Base-by-base conservation (phyloP, 2,329 filamentous ascomycete genomes). In the Macrophomina phaseolina region DNA sequence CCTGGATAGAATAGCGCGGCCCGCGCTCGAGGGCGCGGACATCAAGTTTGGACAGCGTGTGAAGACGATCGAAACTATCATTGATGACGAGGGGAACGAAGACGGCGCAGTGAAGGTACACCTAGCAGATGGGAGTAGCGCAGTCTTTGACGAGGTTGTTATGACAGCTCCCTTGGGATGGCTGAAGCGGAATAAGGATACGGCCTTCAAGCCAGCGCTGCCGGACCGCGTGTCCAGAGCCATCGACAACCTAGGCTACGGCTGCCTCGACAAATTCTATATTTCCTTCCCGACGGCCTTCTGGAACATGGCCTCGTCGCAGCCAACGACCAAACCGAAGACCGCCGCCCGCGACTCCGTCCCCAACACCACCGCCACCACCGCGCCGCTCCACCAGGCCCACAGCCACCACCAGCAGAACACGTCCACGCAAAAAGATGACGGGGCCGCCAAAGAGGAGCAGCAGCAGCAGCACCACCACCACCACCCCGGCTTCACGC, bases 221-320 rank as follows among this genome's bases (percentile, higher is more conserved):
- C 86, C 89, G 8, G 23, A 61, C 9, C 23, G 85, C 16, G 74
- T 92, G n/a, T 78, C 81, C 16, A 79, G 85, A 63, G 89, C 89
- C 4, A 90, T 93, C 67, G 75, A 80, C n/a, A 83, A 83, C 46
- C 87, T 92, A 52, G 84, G 89, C 51, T 92, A 91, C 68, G 90
- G 90, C 1, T 88, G 86, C 64, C 82, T 93, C 1, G 90, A 93
- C 75, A 92, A 92, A 79, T 75, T 80, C 48, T 82, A 82, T 71
- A 78, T 82, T 68, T 90, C 85, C 45, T 97, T 97, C 71, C 88
- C 90, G 0, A 82, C 79, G 11, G 88, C 92, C 0, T 97, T 94
- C 76, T 97, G 93, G 93, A 81, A 87, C 46, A 58, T 67, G 16
- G 3, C 28, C 23, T 32, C 49, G 28, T 16, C 14, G 16, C 28